phyloP scores from a whole-genome alignment of 768 basidiomycete species.

The Multifurca ochricompacta region DNA sequence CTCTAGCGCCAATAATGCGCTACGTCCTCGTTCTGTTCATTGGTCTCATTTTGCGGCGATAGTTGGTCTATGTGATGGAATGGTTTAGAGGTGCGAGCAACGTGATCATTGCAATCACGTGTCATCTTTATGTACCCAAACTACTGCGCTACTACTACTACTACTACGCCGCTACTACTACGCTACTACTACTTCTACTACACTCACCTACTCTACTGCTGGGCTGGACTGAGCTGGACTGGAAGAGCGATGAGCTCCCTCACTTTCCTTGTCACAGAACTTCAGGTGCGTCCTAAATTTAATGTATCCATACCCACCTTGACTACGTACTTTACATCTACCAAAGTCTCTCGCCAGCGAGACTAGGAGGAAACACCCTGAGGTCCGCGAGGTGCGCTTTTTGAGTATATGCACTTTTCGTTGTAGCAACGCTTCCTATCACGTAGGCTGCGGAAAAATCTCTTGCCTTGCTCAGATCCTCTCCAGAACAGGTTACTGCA shows the following conservation, averaged over 20 bases:
- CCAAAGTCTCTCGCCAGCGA: slow-evolving; percentile 80
- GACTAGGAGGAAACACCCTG: slow-evolving; percentile 81
- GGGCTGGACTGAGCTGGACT: no score
- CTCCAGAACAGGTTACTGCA: slow-evolving; percentile 69
- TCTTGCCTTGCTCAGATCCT: slow-evolving; percentile 67
- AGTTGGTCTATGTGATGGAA: no score
- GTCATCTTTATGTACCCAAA: no score
- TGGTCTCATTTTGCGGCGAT: no score
- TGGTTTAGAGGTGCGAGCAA: no score
- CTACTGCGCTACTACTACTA: no score
- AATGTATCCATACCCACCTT: not conserved
- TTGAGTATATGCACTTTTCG: not conserved
- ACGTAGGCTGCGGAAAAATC: slow-evolving; percentile 80
- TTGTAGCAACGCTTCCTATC: not conserved
- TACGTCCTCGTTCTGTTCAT: no score
- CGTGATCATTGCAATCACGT: no score
- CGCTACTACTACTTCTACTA: no score
- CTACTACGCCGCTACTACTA: no score
- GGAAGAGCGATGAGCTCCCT: slow-evolving; percentile 49
- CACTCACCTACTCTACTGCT: no score
- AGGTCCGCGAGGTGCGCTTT: slow-evolving; percentile 83
- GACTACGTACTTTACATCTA: not conserved
- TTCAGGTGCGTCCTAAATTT: slow-evolving; percentile 41
- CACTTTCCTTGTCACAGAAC: slow-evolving; percentile 64
- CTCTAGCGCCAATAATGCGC: no score